Evolutionary conservation across 495 filamentous ascomycete genomes (phyloP), one percentile per base, ranked within the genome.

Genomic region (Halenospora varia): DNA sequence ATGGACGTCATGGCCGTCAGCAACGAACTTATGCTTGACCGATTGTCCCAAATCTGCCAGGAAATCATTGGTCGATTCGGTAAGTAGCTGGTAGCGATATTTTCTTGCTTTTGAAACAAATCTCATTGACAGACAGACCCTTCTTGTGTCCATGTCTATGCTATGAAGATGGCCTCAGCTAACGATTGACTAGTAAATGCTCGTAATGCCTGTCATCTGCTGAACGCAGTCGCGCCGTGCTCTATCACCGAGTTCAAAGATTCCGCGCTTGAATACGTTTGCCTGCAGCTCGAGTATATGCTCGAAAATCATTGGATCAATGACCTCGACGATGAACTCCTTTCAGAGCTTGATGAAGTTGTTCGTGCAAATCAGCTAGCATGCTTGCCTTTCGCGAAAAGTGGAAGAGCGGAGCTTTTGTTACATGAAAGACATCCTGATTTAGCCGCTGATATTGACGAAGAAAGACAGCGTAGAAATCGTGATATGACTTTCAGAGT

Each of bases 11-110:
- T 96, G 80, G 86, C 83, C 53, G 86, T 91, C 39, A 89, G 91
- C 9, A 89, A 98, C 65, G 94, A 97, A 64, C 76, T 98, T 57
- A 96, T 98, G 92, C 81, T 98, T 35, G 93, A 97, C 67, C 77
- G 91, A 24, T 72, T 98, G 23, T 89, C 87, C 11, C 90, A 96
- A 67, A 83, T 93, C 13, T 97, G 93, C 69, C 94, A 98, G 66
- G 85, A 85, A 54, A 73, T 90, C 44, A 80, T 97, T 57, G 94
- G 94, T n/a, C 82, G 79, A 40, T 96, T 92, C 71, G 87, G 84
- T 86, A 67, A 67, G 77, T 64, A 55, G n/a, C n/a, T n/a, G n/a
- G n/a, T n/a, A n/a, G n/a, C n/a, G n/a, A n/a, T n/a, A n/a, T n/a
- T n/a, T n/a, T n/a, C n/a, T n/a, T n/a, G n/a, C n/a, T n/a, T n/a